Percentiles rank a stretch among this genome's conserved stretches.
Evolutionary conservation across 257 asterid genomes (phyloP).

Genomic region (Asclepias syriaca): DNA sequence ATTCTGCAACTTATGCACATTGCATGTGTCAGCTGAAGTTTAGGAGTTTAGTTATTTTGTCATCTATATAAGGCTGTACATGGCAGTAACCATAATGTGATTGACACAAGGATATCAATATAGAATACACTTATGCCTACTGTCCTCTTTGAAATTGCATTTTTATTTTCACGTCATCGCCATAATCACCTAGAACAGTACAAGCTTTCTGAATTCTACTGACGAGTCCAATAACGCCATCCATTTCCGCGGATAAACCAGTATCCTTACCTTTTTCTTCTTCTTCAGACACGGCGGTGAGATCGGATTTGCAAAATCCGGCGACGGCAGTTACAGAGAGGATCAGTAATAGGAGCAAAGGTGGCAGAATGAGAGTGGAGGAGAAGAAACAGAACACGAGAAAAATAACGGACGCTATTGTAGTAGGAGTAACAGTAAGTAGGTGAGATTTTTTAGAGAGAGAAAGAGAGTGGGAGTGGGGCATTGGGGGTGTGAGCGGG

Average conservation of each 20-base stretch:
- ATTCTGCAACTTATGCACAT: too few relatives aligned
- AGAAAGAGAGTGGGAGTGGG: background rate
- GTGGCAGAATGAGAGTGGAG: background rate
- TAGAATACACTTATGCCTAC: too few relatives aligned
- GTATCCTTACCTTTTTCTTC: background rate
- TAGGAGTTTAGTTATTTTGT: too few relatives aligned
- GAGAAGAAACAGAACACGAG: slow-evolving; percentile 9
- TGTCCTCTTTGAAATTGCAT: too few relatives aligned
- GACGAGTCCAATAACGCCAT: slow-evolving; percentile 31
- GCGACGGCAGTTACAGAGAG: background rate
- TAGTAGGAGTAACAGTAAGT: slow-evolving; percentile 8
- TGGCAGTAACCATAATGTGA: too few relatives aligned
- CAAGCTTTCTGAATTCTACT: slow-evolving; percentile 35
- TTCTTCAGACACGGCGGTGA: background rate
- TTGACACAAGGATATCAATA: too few relatives aligned
- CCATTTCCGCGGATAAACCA: slow-evolving; percentile 16
- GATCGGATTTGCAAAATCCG: background rate
- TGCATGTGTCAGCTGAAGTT: too few relatives aligned
- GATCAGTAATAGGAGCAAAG: background rate
- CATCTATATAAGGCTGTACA: too few relatives aligned
- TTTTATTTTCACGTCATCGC: too few relatives aligned
- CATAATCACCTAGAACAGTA: slow-evolving; percentile 34
- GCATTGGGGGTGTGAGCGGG: background rate
- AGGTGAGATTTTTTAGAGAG: background rate
- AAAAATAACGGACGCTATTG: slow-evolving; percentile 26